Base-by-base conservation (phyloP, 2,329 filamentous ascomycete species). In the Colletotrichum scovillei region DNA sequence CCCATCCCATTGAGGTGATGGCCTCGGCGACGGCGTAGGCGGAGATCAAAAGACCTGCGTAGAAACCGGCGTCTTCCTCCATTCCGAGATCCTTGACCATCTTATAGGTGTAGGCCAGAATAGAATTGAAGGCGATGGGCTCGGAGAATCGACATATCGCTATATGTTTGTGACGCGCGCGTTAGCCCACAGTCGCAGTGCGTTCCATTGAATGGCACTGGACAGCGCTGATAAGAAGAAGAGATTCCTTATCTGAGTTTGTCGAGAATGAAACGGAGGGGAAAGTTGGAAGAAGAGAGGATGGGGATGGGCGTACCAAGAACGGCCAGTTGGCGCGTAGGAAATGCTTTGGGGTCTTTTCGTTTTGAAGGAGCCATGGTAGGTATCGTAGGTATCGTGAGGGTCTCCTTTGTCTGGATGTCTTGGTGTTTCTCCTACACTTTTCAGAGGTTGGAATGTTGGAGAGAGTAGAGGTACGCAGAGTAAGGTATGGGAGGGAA, bases 31-130 rank as follows among this genome's bases (percentile, higher is more conserved):
- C 80, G 52, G 84, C 83, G 65, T 85, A 86, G 16, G 84, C 84
- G 12, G 83, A 85, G 26, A 86, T 82, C 9, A 86, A 79, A 11
- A 90, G 84, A 12, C 88, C 87, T 26, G 85, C 80, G 79, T 86
- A 86, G 80, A 90, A 90, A 30, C 82, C 79, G 19, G 85, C 82
- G 42, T 85, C 79, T 16, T 80, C 78, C n/a, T 83, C 80, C 32
- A 78, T 81, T 52, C 78, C 80, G 65, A 82, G 78, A 62, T 84
- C 81, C 67, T 80, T 75, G 5, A 84, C 83, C 83, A 86, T 85
- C 5, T 81, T 79, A 73, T 81, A 86, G 4, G 82, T 83, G 76
- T 86, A 86, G 49, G 84, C 82, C 56, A 85, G 78, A 76, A 86
- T 86, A 9, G 84, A 85, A 76, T 82, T 84, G 81, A 86, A 85